phyloP scores from a whole-genome alignment of 1,139 yeast species.

The Saccharomyces hybrid region DNA sequence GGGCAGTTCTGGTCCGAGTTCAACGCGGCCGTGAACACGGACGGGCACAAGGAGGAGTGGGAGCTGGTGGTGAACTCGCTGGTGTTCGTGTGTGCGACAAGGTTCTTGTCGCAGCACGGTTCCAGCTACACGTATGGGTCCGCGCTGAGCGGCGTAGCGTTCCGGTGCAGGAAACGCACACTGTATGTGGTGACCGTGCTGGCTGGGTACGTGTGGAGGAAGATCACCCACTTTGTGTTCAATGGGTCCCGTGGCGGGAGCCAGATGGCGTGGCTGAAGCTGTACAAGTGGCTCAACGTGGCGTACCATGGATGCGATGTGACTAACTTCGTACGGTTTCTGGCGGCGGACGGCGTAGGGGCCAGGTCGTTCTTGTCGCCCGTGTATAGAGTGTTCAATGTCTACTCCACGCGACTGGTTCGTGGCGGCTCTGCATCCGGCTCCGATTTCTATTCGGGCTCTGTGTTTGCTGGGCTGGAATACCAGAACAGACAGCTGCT shows the following conservation, averaged over 20 bases:
- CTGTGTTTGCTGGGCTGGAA: slow-evolving; percentile 20
- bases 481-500: slow-evolving; percentile 27
- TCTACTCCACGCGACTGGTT: slow-evolving; percentile 4
- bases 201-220: slow-evolving; percentile 10
- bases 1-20: slow-evolving; percentile 13
- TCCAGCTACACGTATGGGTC: slow-evolving; percentile 22
- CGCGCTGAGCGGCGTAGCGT: slow-evolving; percentile 17
- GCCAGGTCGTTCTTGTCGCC: slow-evolving; percentile 11
- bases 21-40: slow-evolving; percentile 7
- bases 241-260: neutral
- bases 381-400: slow-evolving; percentile 14
- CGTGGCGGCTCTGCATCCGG: neutral
- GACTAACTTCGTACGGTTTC: slow-evolving; percentile 11
- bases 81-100: slow-evolving; percentile 16
- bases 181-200: slow-evolving; percentile 16
- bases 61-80: slow-evolving; percentile 16
- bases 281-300: slow-evolving; percentile 7
- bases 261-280: neutral
- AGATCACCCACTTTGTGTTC: slow-evolving; percentile 9
- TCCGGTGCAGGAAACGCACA: slow-evolving; percentile 10
- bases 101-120: neutral
- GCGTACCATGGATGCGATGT: slow-evolving; percentile 14
- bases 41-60: slow-evolving; percentile 13
- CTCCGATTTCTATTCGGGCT: slow-evolving; percentile 15
- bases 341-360: slow-evolving; percentile 6